phyloP scores from a whole-genome alignment of 1,284 basidiomycete species.

The Wolfiporia cocos region DNA sequence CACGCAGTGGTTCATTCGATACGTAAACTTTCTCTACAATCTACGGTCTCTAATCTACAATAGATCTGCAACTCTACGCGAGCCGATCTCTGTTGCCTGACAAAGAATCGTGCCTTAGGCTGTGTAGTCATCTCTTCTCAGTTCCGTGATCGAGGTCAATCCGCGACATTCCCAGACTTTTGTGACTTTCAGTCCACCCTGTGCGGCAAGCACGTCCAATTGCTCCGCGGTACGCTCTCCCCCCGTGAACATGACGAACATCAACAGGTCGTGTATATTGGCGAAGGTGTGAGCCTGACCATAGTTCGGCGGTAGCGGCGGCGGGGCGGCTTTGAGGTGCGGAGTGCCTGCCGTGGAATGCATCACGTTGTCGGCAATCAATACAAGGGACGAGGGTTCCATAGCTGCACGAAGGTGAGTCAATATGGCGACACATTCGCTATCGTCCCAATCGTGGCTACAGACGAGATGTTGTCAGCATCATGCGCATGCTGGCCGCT shows the following conservation, averaged over 20 bases:
- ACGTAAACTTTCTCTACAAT: no score
- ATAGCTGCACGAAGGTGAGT: slow-evolving; percentile 16
- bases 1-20: no score
- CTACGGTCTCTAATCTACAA: no score
- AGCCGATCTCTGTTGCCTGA: no score
- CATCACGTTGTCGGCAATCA: slow-evolving; percentile 10
- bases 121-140: slow-evolving; percentile 2
- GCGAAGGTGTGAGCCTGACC: slow-evolving; percentile 1
- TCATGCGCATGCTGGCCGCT: no score
- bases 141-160: slow-evolving; percentile 2
- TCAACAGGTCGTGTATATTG: slow-evolving; percentile 6
- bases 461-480: background rate
- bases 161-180: slow-evolving; percentile 5
- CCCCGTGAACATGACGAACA: slow-evolving; percentile 5
- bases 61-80: no score
- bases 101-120: no score
- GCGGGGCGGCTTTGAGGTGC: slow-evolving; percentile 1
- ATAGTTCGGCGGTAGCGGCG: slow-evolving; percentile 8
- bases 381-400: slow-evolving; percentile 6
- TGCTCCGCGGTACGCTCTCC: slow-evolving; percentile 3
- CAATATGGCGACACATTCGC: slow-evolving; percentile 16
- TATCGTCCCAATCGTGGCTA: slow-evolving; percentile 25
- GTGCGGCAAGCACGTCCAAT: slow-evolving; percentile 1
- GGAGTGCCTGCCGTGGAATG: slow-evolving; percentile 1
- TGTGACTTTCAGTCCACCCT: slow-evolving; percentile 2